Percentiles rank a stretch among this genome's conserved stretches.
Evolutionary conservation across 345 rosid genomes (phyloP).

Genomic region (Ceriops zippeliana): DNA sequence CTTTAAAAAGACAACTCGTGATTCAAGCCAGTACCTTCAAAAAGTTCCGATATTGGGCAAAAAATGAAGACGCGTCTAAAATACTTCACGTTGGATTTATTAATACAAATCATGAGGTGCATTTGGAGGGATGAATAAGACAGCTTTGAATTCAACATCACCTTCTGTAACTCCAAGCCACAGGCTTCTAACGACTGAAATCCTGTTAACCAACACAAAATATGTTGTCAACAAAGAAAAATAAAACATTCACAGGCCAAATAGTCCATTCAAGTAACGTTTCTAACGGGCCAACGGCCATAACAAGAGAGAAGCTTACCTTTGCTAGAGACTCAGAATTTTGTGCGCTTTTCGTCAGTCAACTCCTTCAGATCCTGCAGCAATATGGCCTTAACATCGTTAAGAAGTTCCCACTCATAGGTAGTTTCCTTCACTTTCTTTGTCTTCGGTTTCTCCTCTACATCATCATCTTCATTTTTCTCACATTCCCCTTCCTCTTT

Average conservation of each 20-base stretch:
- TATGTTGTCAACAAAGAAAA: conserved; percentile 9
- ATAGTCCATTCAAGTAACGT: neutral
- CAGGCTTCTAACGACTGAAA: conserved; percentile 74
- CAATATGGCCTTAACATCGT: conserved; percentile 98
- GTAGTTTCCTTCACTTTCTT: conserved; percentile 79
- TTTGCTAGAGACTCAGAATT: conserved; percentile 81
- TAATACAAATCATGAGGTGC: conserved; percentile 90
- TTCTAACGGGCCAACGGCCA: neutral
- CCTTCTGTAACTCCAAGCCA: conserved; percentile 98
- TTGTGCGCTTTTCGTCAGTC: conserved; percentile 85
- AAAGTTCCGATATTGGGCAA: conserved; percentile 91
- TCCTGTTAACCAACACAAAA: conserved; percentile 48
- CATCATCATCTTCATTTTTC: conserved; percentile 63
- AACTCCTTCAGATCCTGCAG: conserved; percentile 89
- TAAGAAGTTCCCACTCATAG: conserved; percentile 85
- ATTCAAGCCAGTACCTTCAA: conserved; percentile 50
- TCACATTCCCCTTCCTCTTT: conserved; percentile 60
- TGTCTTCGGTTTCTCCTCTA: conserved; percentile 71
- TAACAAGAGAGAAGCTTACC: conserved; percentile 36
- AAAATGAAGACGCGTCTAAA: conserved; percentile 89
- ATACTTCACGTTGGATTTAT: conserved; percentile 85
- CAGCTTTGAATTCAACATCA: conserved; percentile 94
- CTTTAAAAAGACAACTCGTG: neutral
- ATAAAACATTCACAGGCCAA: neutral
- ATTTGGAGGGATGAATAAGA: conserved; percentile 89